phyloP scores from a whole-genome alignment of 2,329 filamentous ascomycete genomes.

The Dactylellina sp. region DNA sequence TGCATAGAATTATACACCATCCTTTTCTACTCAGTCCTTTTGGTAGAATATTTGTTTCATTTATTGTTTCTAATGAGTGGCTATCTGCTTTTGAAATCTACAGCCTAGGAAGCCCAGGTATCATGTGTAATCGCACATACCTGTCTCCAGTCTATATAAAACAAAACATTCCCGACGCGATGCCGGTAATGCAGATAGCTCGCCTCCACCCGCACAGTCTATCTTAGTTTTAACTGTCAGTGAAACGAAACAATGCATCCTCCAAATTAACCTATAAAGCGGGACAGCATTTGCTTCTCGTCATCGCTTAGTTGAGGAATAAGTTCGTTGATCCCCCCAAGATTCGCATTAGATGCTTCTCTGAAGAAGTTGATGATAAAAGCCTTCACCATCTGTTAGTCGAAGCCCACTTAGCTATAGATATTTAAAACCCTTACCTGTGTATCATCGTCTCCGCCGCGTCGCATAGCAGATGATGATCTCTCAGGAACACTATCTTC shows the following conservation, averaged over 20 bases:
- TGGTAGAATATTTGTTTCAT: slow-evolving; percentile 1
- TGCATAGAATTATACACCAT: background rate
- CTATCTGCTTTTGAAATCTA: background rate
- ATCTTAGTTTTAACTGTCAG: background rate
- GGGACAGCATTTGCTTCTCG: slow-evolving; percentile 67
- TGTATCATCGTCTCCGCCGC: slow-evolving; percentile 60
- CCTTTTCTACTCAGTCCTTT: background rate
- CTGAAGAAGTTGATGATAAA: slow-evolving; percentile 61
- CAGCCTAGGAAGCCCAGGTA: background rate
- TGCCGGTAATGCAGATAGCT: background rate
- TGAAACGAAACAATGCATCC: background rate
- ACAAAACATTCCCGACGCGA: background rate
- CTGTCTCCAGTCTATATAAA: background rate
- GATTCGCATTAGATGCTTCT: slow-evolving; percentile 64
- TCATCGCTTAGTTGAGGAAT: slow-evolving; percentile 63
- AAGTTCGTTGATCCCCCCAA: slow-evolving; percentile 63
- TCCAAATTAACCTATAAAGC: slow-evolving; percentile 35
- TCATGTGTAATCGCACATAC: background rate
- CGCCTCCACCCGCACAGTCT: background rate
- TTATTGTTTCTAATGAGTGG: background rate
- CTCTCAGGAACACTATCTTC: slow-evolving; percentile 53
- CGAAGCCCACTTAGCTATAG: background rate
- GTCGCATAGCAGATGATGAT: slow-evolving; percentile 53
- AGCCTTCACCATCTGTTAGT: slow-evolving; percentile 38
- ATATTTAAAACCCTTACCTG: slow-evolving; percentile 54